Evolutionary conservation across 495 filamentous ascomycete species (phyloP).

Genomic region (Barbatosphaeria neglecta): DNA sequence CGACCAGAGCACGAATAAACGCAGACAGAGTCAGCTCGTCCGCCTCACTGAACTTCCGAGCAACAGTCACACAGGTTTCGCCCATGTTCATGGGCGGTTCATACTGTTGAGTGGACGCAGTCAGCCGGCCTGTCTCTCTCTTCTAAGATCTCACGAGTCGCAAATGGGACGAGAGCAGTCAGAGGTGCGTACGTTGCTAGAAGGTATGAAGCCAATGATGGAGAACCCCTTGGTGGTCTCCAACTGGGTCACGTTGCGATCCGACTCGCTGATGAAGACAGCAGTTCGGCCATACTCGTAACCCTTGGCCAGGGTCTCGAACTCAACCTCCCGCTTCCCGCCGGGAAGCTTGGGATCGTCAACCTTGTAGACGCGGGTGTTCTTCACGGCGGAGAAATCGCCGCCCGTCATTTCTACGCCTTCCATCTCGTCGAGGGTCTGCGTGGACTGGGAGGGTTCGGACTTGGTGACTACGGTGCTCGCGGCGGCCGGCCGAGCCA

Average conservation of each 20-base stretch:
- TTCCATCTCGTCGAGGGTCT: conserved; percentile 34
- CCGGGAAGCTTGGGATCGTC: conserved; percentile 60
- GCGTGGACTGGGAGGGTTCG: conserved; percentile 32
- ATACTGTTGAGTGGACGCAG: conserved; percentile 50
- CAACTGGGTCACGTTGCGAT: conserved; percentile 68
- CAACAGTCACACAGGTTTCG: conserved; percentile 59
- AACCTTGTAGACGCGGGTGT: conserved; percentile 67
- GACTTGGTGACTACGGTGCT: conserved; percentile 57
- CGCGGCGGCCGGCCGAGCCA: conserved; percentile 60
- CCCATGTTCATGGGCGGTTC: conserved; percentile 79
- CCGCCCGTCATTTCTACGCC: conserved; percentile 31
- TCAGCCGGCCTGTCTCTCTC: too few relatives aligned
- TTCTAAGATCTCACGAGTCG: too few relatives aligned
- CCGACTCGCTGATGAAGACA: conserved; percentile 75
- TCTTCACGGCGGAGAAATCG: conserved; percentile 53
- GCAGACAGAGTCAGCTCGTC: conserved; percentile 77
- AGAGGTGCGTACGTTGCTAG: conserved; percentile 46
- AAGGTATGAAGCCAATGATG: conserved; percentile 75
- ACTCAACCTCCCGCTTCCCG: conserved; percentile 73
- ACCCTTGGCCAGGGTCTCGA: conserved; percentile 78
- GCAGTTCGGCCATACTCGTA: conserved; percentile 91
- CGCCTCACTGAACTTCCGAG: conserved; percentile 60
- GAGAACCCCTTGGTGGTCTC: conserved; percentile 64
- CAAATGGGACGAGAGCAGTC: neutral
- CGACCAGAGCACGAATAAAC: conserved; percentile 76